Base-by-base conservation (phyloP, 2,329 filamentous ascomycete genomes). In the Dactylellina cionopaga region DNA sequence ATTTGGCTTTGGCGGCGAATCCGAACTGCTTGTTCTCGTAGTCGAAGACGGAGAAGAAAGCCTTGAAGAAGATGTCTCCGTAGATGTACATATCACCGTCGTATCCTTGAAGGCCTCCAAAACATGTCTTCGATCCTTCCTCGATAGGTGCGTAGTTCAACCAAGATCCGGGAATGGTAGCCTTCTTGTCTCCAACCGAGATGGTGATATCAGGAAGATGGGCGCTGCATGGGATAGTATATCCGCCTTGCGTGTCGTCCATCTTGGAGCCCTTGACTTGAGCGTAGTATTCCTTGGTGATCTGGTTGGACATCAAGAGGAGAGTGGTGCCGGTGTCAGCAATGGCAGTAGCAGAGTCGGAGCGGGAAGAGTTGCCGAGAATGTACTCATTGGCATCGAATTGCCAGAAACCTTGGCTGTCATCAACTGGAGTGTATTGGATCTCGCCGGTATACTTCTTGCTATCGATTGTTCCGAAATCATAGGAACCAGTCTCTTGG, bases 61-160 rank as follows among this genome's bases (percentile, higher is more conserved):
- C 86, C 86, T 95, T 95, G 75, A 95, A 84, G 82, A 92, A 91
- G 63, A 90, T 84, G 72, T 93, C 90, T 7, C 92, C 92, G 63
- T 93, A 86, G 77, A 96, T 92, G 63, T 84, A 87, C 74, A 89
- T 84, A 17, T 56, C 25, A 17, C 54, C 62, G n/a, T 66, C 59
- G 29, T 60, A 60, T 15, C 60, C 83, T 83, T 95, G 92, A 74
- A 96, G 85, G 51, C 91, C 92, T 62, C 91, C 91, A 79, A 87
- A 93, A 83, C 92, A 95, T 63, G 77, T 79, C 76, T 51, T 78
- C 7, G 77, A 80, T 25, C 83, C 83, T 1, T 81, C 81, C 9
- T 83, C 83, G 13, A 83, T 80, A 10, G 83, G 79, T 0, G 86
- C 82, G 76, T 87, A 89, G 72, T 85, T 84, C 72, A 89, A 80